A percentile compares a stretch with the other conserved stretches of the same genome.
Evolutionary conservation across 129 eudicot genomes (phyloP).

Genomic region (Rutidosis leptorrhynchoides): DNA sequence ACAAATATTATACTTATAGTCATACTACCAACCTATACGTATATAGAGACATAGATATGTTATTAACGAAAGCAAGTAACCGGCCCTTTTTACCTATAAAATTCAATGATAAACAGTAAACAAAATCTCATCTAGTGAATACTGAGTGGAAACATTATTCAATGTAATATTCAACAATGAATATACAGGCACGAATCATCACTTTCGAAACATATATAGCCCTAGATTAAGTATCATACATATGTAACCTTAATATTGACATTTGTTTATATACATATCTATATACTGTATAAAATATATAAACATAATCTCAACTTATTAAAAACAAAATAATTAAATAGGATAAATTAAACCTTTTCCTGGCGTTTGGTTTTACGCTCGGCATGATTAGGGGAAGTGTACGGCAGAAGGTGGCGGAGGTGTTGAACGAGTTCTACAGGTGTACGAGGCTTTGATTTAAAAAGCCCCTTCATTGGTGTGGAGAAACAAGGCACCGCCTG

Average conservation of each 20-base stretch:
- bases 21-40: neutral
- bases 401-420: slow-evolving; percentile 37
- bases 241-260: neutral
- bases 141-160: neutral
- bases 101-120: no score
- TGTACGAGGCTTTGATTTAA: slow-evolving; percentile 48
- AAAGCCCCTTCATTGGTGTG: slow-evolving; percentile 42
- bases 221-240: neutral
- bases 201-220: neutral
- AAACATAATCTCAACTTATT: neutral
- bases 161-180: neutral
- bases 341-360: slow-evolving; percentile 33
- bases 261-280: no score
- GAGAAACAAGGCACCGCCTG: slow-evolving; percentile 27
- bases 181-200: no score
- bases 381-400: slow-evolving; percentile 25
- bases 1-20: neutral
- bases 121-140: neutral
- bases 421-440: slow-evolving; percentile 44
- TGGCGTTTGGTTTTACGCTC: slow-evolving; percentile 30
- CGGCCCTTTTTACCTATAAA: neutral
- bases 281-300: no score
- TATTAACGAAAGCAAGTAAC: neutral
- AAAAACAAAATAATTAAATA: no score
- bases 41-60: neutral